These are phyloP conservation scores for Calonectria hawksworthii DNA, from an alignment of 2,329 filamentous ascomycete species.

Conservation along the genomic window DNA sequence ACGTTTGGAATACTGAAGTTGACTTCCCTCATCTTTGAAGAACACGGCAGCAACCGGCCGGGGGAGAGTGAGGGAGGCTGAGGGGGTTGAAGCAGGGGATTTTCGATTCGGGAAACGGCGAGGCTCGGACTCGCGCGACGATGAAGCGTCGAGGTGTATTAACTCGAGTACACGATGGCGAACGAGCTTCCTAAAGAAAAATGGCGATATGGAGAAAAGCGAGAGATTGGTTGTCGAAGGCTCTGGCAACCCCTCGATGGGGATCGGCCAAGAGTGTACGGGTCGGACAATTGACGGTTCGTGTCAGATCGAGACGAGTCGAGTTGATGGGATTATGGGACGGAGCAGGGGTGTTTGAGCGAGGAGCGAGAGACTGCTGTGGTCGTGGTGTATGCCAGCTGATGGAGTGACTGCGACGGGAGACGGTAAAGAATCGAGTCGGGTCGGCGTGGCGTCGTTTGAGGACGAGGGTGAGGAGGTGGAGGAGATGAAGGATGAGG, in stretches of 20 bases:
- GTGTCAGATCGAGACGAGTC: slow-evolving; percentile 16
- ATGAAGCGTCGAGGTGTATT: slow-evolving; percentile 13
- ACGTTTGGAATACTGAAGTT: slow-evolving; percentile 99
- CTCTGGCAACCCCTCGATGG: slow-evolving; percentile 35
- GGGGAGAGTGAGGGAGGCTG: slow-evolving; percentile 29
- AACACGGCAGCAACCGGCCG: slow-evolving; percentile 36
- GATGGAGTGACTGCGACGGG: slow-evolving; percentile 12
- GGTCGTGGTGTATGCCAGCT: slow-evolving; percentile 10
- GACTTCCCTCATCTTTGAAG: slow-evolving; percentile 92
- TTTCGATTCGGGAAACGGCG: slow-evolving; percentile 26
- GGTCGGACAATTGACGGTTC: slow-evolving; percentile 25
- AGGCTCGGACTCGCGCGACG: slow-evolving; percentile 26
- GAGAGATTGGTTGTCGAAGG: slow-evolving; percentile 20
- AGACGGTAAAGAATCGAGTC: slow-evolving; percentile 10
- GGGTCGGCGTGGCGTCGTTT: slow-evolving; percentile 13
- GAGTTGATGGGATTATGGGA: slow-evolving; percentile 14
- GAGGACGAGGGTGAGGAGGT: slow-evolving; percentile 18
- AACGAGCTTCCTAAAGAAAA: slow-evolving; percentile 1
- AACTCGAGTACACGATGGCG: not conserved
- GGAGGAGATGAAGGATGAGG: slow-evolving; percentile 14
- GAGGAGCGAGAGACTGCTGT: slow-evolving; percentile 4
- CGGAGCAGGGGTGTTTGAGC: slow-evolving; percentile 14
- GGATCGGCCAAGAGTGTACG: slow-evolving; percentile 27
- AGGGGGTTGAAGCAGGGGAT: slow-evolving; percentile 25
- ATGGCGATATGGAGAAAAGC: slow-evolving; percentile 11